Base-by-base conservation (phyloP, 371 early-diverging fungal species). In the Modicella reniformis region DNA sequence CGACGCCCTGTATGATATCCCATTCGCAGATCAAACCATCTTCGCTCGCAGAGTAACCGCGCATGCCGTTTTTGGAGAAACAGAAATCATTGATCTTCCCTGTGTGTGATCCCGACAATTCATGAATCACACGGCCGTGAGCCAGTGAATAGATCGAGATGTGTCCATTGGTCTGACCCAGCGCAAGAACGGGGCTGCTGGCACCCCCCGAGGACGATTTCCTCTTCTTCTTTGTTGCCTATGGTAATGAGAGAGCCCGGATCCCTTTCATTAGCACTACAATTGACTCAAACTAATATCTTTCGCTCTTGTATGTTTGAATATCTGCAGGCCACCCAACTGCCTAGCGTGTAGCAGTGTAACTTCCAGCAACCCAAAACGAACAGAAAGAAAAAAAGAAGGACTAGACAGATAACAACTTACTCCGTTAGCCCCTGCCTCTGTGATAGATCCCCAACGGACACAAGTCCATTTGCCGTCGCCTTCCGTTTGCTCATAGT, bases 21-120 rank as follows among this genome's bases (percentile, higher is more conserved):
- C 93, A 93, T 73, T 90, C 92, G 21, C 91, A 86, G 69, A 92
- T 82, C 53, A 83, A 62, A 37, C 87, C 87, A 67, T 93, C 92
- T 60, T 88, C 87, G 34, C 86, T 85, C 32, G 87, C 82, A 15
- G 92, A 92, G 67, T 85, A 92, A 23, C 88, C 92, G 40, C 81
- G 81, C 15, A 81, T 82, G 21, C 88, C 88, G 58, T 84, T 85
- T 54, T 80, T 83, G 23, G 84, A 84, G 71, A 93, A 85, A 19
- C 85, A 85, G 70, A 94, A 89, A 73, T 92, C 92, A 29, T 84
- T 83, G 19, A 94, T 86, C 25, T 88, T 82, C 51, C 84, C 83
- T n/a, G 88, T 86, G 73, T 92, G 92, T 56, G 63, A 81, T 70
- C 87, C 86, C 21, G 62, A 49, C 62, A 93, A 74, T 8, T 84